Percentiles rank a stretch among this genome's conserved stretches.
Conservation (phyloP, 2,329 filamentous ascomycete genomes). For the Salinomyces thailandicus region DNA sequence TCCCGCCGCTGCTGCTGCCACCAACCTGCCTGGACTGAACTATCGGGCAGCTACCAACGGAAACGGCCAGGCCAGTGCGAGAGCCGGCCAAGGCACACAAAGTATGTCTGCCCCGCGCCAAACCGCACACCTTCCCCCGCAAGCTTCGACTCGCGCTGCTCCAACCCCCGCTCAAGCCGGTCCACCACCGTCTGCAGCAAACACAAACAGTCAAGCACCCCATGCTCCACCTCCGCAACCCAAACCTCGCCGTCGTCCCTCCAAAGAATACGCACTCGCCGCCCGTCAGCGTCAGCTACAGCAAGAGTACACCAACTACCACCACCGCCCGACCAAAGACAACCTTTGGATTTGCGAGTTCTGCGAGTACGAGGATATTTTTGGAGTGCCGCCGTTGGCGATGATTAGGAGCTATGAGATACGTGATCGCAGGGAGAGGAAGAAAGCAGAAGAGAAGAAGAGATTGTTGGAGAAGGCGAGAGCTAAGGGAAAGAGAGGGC, state of each 20-base stretch:
- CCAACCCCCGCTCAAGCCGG: conserved; percentile 13
- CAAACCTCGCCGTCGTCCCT: conserved; percentile 48
- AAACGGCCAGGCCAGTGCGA: conserved; percentile 4
- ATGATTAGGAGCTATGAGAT: conserved; percentile 88
- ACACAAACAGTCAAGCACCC: conserved; percentile 14
- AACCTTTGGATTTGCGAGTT: conserved; percentile 96
- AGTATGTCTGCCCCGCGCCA: conserved; percentile 17
- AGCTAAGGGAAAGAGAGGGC: conserved; percentile 81
- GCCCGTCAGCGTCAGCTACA: conserved; percentile 67
- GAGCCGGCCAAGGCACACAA: conserved; percentile 18
- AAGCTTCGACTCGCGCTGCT: conserved; percentile 8
- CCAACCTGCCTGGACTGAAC: not conserved
- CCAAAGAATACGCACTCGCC: conserved; percentile 62
- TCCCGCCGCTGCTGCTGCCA: not conserved
- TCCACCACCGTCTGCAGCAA: conserved; percentile 18
- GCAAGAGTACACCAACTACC: conserved; percentile 65
- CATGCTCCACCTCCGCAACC: conserved; percentile 46
- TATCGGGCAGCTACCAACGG: not conserved
- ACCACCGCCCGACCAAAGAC: conserved; percentile 58
- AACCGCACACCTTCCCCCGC: not conserved
- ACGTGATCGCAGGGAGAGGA: conserved; percentile 77
- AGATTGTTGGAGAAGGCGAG: conserved; percentile 84
- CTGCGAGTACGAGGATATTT: conserved; percentile 94
- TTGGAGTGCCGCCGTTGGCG: conserved; percentile 73
- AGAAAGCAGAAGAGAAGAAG: conserved; percentile 75